A percentile compares a stretch with the other conserved stretches of the same genome.
These are phyloP conservation scores for Fusarium luffae DNA, from an alignment of 2,329 filamentous ascomycete species.

Conservation along the genomic window DNA sequence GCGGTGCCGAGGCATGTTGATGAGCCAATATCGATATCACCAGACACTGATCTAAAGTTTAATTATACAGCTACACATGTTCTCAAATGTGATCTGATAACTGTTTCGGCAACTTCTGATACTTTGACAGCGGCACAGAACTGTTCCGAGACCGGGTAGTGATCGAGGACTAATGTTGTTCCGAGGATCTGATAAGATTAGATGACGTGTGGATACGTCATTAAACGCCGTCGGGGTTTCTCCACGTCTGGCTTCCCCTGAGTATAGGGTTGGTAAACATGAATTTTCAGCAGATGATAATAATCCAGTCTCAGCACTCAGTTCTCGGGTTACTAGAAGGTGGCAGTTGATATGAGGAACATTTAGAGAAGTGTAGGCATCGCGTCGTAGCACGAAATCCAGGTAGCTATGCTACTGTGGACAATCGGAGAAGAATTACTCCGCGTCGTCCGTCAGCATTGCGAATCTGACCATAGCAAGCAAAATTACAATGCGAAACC, in stretches of 20 bases:
- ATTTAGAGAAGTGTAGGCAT: no score
- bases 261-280: not conserved
- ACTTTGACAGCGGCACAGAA: not conserved
- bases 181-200: constrained; percentile 19
- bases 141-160: not conserved
- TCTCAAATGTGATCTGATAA: not conserved
- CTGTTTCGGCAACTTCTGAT: not conserved
- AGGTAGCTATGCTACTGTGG: accelerated
- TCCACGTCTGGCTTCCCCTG: not conserved
- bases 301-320: not conserved
- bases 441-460: not conserved
- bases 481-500: accelerated
- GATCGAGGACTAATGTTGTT: not conserved
- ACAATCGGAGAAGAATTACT: not conserved
- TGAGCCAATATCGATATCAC: not conserved
- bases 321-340: accelerated
- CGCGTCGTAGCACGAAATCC: not conserved
- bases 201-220: not conserved
- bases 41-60: not conserved
- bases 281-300: not conserved
- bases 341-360: not conserved
- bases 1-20: constrained; percentile 7
- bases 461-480: accelerated
- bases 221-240: constrained; percentile 7
- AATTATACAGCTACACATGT: not conserved